These are phyloP conservation scores for Silene conica DNA, from an alignment of 148 eudicot genomes.

Conservation along the genomic window DNA sequence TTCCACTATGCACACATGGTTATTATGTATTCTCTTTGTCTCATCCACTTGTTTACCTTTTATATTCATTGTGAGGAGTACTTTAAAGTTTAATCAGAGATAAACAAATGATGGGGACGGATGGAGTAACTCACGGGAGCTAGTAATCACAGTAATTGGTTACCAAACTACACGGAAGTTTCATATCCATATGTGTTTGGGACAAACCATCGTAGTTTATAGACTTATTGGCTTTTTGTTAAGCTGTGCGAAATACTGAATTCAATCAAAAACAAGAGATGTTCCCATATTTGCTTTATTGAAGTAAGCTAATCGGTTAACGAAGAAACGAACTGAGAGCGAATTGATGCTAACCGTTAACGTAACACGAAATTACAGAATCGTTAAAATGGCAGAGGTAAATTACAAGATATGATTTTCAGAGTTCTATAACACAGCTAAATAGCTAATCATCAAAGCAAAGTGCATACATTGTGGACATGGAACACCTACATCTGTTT, in stretches of 20 bases:
- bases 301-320: not conserved
- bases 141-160: not conserved
- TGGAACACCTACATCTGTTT: not conserved
- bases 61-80: too few relatives aligned
- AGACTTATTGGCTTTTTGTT: too few relatives aligned
- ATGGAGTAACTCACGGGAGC: not conserved
- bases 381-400: not conserved
- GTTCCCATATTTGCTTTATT: not conserved
- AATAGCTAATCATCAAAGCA: slow-evolving; percentile 8
- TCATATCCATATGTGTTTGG: not conserved
- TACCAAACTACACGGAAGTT: not conserved
- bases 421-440: slow-evolving; percentile 4
- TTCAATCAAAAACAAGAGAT: too few relatives aligned
- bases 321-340: not conserved
- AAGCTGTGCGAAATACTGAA: too few relatives aligned
- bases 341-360: not conserved
- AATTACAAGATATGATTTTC: not conserved
- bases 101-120: too few relatives aligned
- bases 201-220: not conserved
- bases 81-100: too few relatives aligned
- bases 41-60: too few relatives aligned
- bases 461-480: slow-evolving; percentile 14
- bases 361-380: not conserved
- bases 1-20: not conserved
- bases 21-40: not conserved